These are phyloP conservation scores for Flaveria bidentis DNA, from an alignment of 129 eudicot genomes.

Conservation along the genomic window DNA sequence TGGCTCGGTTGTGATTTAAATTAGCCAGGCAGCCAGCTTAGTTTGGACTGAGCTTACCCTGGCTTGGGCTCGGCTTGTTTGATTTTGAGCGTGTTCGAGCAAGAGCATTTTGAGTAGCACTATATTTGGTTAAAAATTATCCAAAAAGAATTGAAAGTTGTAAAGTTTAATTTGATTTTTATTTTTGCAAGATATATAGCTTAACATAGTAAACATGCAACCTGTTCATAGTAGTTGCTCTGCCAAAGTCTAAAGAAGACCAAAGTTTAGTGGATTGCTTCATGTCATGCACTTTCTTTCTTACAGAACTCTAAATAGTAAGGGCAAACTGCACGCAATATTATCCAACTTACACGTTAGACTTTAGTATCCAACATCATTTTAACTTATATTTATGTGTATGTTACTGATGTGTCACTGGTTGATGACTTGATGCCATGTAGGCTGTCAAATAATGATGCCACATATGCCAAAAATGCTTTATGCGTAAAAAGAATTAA, in stretches of 20 bases:
- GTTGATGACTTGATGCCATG: conserved; percentile 4
- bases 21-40: too few species aligned
- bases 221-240: background rate
- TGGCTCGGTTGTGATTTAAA: too few species aligned
- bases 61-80: too few species aligned
- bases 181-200: background rate
- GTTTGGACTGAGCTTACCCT: too few species aligned
- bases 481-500: background rate
- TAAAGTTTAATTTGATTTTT: background rate
- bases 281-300: background rate
- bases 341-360: too few species aligned
- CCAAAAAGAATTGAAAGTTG: background rate
- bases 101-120: too few species aligned
- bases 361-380: background rate
- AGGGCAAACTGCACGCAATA: background rate
- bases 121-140: background rate
- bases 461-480: background rate
- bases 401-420: background rate
- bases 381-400: background rate
- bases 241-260: background rate
- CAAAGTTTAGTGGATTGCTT: background rate
- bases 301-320: background rate
- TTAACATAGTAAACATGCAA: background rate
- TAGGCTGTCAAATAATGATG: background rate
- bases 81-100: too few species aligned